Percentiles rank a stretch among this genome's conserved stretches.
phyloP scores from a whole-genome alignment of 75 land plant species.

The Picea sitchensis region DNA sequence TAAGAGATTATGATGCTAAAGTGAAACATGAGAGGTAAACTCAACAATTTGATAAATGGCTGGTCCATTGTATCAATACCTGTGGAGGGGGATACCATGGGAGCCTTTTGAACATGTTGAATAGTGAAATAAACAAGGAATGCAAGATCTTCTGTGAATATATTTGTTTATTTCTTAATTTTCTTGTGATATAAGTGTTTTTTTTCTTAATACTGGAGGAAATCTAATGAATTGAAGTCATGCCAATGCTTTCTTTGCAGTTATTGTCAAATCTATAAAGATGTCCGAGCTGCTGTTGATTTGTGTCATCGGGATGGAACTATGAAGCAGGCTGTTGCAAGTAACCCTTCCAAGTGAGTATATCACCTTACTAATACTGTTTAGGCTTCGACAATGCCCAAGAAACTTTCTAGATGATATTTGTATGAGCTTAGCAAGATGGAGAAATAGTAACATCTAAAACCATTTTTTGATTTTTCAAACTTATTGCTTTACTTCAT shows the following conservation, averaged over 20 bases:
- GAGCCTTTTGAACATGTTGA: background rate
- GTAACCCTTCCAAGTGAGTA: conserved; percentile 75
- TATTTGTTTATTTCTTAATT: background rate
- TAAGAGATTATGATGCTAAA: background rate
- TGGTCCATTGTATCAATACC: background rate
- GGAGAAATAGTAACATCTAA: background rate
- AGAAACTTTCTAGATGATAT: conserved; percentile 3
- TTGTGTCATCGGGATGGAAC: conserved; percentile 99
- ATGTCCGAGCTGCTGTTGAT: conserved; percentile 95
- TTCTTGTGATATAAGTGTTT: background rate
- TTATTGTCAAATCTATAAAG: conserved; percentile 77
- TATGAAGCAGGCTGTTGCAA: conserved; percentile 90
- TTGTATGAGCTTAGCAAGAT: background rate
- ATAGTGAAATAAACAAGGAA: background rate
- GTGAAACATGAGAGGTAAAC: background rate
- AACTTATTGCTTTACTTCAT: background rate
- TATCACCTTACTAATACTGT: background rate
- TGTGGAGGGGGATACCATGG: background rate
- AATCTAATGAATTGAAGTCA: background rate
- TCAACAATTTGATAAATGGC: background rate
- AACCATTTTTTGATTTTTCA: background rate
- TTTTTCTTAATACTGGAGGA: background rate
- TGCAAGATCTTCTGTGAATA: background rate
- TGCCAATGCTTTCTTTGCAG: conserved; percentile 36
- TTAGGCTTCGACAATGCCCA: background rate